Conservation (phyloP, 2,329 filamentous ascomycete species). For the Massarina eburnea region DNA sequence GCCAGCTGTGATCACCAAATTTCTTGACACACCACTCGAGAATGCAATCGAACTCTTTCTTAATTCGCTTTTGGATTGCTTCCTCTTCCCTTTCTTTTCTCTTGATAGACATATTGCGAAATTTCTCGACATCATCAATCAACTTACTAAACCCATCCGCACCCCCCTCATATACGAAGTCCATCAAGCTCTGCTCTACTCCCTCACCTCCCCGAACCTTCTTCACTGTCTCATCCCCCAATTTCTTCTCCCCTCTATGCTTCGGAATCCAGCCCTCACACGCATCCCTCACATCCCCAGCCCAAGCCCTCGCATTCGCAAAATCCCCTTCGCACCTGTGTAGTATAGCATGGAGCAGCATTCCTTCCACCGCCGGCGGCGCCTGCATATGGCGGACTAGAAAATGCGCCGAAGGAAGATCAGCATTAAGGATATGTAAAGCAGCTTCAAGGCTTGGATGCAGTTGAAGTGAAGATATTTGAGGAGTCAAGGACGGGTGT, state of each 20-base stretch:
- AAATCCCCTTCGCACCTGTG: conserved; percentile 56
- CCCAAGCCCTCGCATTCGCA: conserved; percentile 53
- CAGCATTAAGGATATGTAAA: conserved; percentile 55
- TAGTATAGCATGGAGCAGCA: conserved; percentile 55
- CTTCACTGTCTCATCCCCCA: conserved; percentile 10
- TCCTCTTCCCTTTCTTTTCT: conserved; percentile 23
- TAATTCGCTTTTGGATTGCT: conserved; percentile 35
- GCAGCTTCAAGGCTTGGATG: conserved; percentile 55
- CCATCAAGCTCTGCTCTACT: conserved; percentile 11
- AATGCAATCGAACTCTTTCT: conserved; percentile 45
- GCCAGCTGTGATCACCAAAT: conserved; percentile 47
- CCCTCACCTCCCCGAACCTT: conserved; percentile 6
- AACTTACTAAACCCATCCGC: conserved; percentile 25
- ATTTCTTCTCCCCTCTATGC: conserved; percentile 16
- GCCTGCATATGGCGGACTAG: conserved; percentile 56
- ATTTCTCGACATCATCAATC: conserved; percentile 42
- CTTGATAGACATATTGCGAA: conserved; percentile 33
- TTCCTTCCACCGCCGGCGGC: conserved; percentile 51
- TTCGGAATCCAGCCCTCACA: conserved; percentile 39
- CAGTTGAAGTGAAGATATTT: conserved; percentile 34
- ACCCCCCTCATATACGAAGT: conserved; percentile 23
- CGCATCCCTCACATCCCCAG: conserved; percentile 44
- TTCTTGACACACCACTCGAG: conserved; percentile 48
- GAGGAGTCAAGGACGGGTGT: conserved; percentile 14
- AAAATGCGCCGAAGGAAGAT: conserved; percentile 55